A percentile compares a stretch with the other conserved stretches of the same genome.
Conservation (phyloP, 2,329 filamentous ascomycete species). For the Ceratocystiopsis brevicomis region DNA sequence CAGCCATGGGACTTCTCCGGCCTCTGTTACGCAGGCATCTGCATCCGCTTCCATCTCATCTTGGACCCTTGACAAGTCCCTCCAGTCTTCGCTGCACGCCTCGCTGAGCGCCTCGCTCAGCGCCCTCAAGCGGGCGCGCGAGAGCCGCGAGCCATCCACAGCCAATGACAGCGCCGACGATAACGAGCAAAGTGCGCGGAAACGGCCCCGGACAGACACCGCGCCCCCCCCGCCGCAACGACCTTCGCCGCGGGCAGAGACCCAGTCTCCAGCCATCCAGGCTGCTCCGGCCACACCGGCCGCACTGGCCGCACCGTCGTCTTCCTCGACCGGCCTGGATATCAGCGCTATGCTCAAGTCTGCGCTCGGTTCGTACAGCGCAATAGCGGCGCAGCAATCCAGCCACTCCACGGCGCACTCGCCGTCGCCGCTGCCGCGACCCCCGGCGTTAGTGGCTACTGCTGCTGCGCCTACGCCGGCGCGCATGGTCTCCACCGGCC, state of each 20-base stretch:
- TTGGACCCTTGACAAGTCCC: too few species aligned
- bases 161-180: neutral
- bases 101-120: too few species aligned
- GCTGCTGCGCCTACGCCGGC: too few species aligned
- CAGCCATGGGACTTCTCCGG: too few species aligned
- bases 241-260: slow-evolving; percentile 3
- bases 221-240: too few species aligned
- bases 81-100: too few species aligned
- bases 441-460: neutral
- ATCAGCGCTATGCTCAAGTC: slow-evolving; percentile 15
- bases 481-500: too few species aligned
- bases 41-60: too few species aligned
- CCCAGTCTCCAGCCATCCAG: neutral
- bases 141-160: too few species aligned
- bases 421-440: neutral
- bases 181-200: slow-evolving; percentile 7
- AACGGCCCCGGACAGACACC: slow-evolving; percentile 11
- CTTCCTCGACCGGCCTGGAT: slow-evolving; percentile 8
- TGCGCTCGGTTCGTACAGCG: slow-evolving; percentile 13
- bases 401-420: neutral
- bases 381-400: slow-evolving; percentile 3
- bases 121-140: too few species aligned
- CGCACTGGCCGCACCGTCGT: neutral
- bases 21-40: too few species aligned
- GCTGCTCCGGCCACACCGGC: neutral